Base-by-base conservation (phyloP, 371 early-diverging fungal genomes). In the Rhizopus stolonifer region DNA sequence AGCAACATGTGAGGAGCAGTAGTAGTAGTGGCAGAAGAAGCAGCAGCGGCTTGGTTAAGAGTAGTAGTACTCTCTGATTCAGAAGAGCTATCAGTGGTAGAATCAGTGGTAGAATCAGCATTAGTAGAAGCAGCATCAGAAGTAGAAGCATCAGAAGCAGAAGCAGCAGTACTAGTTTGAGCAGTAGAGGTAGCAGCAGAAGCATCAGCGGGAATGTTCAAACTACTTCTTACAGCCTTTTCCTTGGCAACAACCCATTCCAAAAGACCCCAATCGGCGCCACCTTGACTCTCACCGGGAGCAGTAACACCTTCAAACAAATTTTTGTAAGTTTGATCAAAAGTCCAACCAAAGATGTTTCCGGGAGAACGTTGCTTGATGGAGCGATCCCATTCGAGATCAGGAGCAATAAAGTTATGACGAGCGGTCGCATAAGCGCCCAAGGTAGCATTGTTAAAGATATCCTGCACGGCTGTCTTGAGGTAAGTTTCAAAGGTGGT, bases 351-450 rank as follows among this genome's bases (percentile, higher is more conserved):
- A 52, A 60, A 77, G 56, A 74, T 58, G 38, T 75, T 77, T 59
- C 82, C 82, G 33, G 79, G 79, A n/a, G 80, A 80, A 42, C 67
- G 63, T 59, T 82, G 82, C 46, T 49, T 57, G 38, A 82, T 75
- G 45, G 55, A 65, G 25, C 82, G 77, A 56, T 82, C 82, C 80
- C 80, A 80, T 23, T 64, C 53, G 8, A 82, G 60, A 49, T 82
- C 82, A 19, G 79, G 79, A 32, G 60, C 52, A 21, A 75, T 54
- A 52, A 80, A 80, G 3, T 77, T 60, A 32, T 80, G 79, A 39
- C 79, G 75, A 58, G 71, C 71, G 18, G 55, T 34, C 9, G 77
- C 61, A 42, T 72, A 74, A 54, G 62, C 64, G 23, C 65, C 68
- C 15, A 82, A 56, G 7, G 73, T 72, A 19, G 60, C 68, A 8